A percentile compares a stretch with the other conserved stretches of the same genome.
phyloP scores from a whole-genome alignment of 1,139 yeast species.

The Sugiyamaella grinbergsii region DNA sequence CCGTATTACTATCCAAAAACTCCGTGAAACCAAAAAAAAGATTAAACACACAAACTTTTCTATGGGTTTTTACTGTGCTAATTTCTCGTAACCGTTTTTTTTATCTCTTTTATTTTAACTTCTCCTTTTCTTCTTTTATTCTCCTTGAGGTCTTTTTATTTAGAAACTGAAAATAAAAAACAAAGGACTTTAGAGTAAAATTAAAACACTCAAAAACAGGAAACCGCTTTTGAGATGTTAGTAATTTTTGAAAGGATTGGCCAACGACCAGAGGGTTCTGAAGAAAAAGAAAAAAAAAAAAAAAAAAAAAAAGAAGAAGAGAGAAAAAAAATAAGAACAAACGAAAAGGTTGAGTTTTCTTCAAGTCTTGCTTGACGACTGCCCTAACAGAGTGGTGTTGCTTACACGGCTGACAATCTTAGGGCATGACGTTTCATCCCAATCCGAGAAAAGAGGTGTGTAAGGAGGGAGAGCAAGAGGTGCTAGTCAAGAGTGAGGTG shows the following conservation, averaged over 20 bases:
- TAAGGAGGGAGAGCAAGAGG: no score
- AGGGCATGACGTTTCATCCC: no score
- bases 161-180: slow-evolving; percentile 3
- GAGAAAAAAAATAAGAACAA: slow-evolving; percentile 7
- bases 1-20: no score
- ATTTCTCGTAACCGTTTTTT: no score
- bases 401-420: no score
- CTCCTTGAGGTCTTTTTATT: slow-evolving; percentile 3
- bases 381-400: no score
- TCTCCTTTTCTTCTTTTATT: slow-evolving; percentile 5
- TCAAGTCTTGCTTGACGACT: no score
- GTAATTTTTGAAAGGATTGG: slow-evolving; percentile 17
- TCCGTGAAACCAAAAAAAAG: no score
- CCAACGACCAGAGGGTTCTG: slow-evolving; percentile 22
- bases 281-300: slow-evolving; percentile 18
- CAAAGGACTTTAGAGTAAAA: background rate
- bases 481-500: no score
- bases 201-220: slow-evolving; percentile 18
- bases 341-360: slow-evolving; percentile 4
- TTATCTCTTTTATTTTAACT: background rate
- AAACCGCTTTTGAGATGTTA: slow-evolving; percentile 16
- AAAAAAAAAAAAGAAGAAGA: slow-evolving; percentile 11
- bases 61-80: no score
- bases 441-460: no score
- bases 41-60: background rate